phyloP scores from a whole-genome alignment of 2,329 filamentous ascomycete species.

The Colletotrichum musicola region DNA sequence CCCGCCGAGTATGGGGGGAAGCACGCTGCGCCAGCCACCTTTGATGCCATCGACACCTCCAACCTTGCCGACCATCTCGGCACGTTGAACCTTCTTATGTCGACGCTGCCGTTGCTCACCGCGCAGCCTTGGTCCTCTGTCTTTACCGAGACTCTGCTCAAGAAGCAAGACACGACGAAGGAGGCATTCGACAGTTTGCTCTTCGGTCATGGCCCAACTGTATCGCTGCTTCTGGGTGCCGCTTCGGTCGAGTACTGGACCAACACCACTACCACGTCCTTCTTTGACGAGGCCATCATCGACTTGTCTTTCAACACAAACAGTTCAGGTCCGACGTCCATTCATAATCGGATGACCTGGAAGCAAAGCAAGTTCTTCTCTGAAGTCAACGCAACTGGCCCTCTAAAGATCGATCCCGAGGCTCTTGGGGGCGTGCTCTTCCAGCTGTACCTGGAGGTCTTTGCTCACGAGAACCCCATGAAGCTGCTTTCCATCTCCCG shows the following conservation, averaged over 20 bases:
- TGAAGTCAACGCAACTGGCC: constrained; percentile 40
- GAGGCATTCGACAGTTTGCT: constrained; percentile 57
- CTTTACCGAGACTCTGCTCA: constrained; percentile 49
- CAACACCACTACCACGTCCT: constrained; percentile 57
- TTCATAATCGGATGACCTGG: constrained; percentile 51
- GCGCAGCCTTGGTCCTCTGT: constrained; percentile 58
- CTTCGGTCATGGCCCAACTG: constrained; percentile 58
- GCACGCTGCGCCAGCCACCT: constrained; percentile 54
- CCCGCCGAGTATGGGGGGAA: constrained; percentile 52
- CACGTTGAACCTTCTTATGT: constrained; percentile 53
- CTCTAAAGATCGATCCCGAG: constrained; percentile 50
- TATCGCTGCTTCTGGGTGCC: constrained; percentile 65
- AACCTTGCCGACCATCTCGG: constrained; percentile 57
- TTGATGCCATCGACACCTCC: constrained; percentile 69
- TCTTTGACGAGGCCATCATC: constrained; percentile 54
- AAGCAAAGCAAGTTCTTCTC: constrained; percentile 51
- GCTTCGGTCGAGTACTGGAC: constrained; percentile 63
- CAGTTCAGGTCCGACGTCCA: constrained; percentile 31
- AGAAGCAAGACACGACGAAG: constrained; percentile 43
- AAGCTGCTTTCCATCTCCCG: constrained; percentile 27
- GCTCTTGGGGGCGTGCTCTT: constrained; percentile 56
- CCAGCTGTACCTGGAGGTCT: constrained; percentile 59
- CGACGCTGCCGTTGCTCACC: constrained; percentile 61
- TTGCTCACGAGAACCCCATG: constrained; percentile 53
- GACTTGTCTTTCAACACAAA: constrained; percentile 25